Percentiles rank a stretch among this genome's conserved stretches.
phyloP scores from a whole-genome alignment of 1,284 basidiomycete species.

The Cutaneotrichosporon dermatis region DNA sequence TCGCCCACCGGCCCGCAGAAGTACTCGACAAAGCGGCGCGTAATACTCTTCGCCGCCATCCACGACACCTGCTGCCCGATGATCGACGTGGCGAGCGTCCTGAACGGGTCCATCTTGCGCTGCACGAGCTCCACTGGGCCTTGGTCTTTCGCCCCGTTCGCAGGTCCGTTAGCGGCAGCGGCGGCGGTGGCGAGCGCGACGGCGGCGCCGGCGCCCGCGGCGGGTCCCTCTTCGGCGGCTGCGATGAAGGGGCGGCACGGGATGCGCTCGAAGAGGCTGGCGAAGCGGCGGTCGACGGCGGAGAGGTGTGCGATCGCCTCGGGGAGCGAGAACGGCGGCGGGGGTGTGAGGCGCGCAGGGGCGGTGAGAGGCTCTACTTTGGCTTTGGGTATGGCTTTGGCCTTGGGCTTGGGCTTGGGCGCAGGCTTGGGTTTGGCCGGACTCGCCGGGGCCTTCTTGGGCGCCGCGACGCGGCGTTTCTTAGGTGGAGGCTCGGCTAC shows the following conservation, averaged over 20 bases:
- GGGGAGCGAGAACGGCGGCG: slow-evolving; percentile 61
- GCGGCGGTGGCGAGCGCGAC: neutral
- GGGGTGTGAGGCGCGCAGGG: too few relatives aligned
- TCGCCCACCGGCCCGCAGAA: slow-evolving; percentile 56
- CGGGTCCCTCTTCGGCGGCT: neutral
- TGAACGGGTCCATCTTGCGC: slow-evolving; percentile 41
- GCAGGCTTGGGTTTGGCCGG: too few relatives aligned
- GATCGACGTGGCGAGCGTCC: slow-evolving; percentile 64
- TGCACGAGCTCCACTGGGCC: neutral
- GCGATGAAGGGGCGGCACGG: slow-evolving; percentile 34
- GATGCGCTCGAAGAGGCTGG: slow-evolving; percentile 56
- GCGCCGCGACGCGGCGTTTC: too few relatives aligned
- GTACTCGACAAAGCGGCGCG: slow-evolving; percentile 71
- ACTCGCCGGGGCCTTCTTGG: too few relatives aligned
- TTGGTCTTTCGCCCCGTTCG: neutral
- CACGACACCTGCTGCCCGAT: slow-evolving; percentile 87
- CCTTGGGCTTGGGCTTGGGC: too few relatives aligned
- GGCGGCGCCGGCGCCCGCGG: neutral
- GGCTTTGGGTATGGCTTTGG: too few relatives aligned
- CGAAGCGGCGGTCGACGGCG: slow-evolving; percentile 64
- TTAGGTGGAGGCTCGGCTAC: too few relatives aligned
- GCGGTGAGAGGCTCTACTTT: too few relatives aligned
- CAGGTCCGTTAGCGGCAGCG: too few relatives aligned
- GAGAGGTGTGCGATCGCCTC: slow-evolving; percentile 70
- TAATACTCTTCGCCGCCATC: slow-evolving; percentile 79